These are phyloP conservation scores for Candida tammaniensis DNA, from an alignment of 805 yeast genomes.

Conservation along the genomic window DNA sequence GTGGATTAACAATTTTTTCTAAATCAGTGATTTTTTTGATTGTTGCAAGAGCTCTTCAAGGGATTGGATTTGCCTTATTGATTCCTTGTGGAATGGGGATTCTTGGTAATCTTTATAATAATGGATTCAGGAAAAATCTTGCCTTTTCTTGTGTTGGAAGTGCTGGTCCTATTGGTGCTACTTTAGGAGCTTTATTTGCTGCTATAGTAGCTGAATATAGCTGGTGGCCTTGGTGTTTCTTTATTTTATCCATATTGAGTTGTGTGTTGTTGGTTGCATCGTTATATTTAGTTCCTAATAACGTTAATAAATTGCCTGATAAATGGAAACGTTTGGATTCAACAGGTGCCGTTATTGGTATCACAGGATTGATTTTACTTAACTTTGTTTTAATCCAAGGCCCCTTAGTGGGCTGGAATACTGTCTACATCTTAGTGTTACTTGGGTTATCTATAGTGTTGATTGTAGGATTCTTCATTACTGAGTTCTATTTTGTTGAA, in stretches of 20 bases:
- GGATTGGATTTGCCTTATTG: slow-evolving; percentile 59
- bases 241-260: slow-evolving; percentile 43
- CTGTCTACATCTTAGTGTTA: slow-evolving; percentile 55
- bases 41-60: slow-evolving; percentile 59
- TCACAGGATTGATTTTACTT: slow-evolving; percentile 57
- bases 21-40: slow-evolving; percentile 49
- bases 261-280: slow-evolving; percentile 14
- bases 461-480: slow-evolving; percentile 40
- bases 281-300: slow-evolving; percentile 7
- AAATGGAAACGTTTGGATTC: slow-evolving; percentile 18
- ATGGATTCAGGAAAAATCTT: slow-evolving; percentile 49
- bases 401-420: slow-evolving; percentile 66
- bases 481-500: slow-evolving; percentile 44
- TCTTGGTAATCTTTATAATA: slow-evolving; percentile 38
- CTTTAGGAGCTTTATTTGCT: slow-evolving; percentile 52
- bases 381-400: slow-evolving; percentile 77
- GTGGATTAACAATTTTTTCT: slow-evolving; percentile 56
- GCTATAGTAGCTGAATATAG: slow-evolving; percentile 43
- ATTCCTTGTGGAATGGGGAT: slow-evolving; percentile 63
- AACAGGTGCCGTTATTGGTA: slow-evolving; percentile 46
- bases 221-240: slow-evolving; percentile 65
- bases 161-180: slow-evolving; percentile 62
- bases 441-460: slow-evolving; percentile 50
- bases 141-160: slow-evolving; percentile 59
- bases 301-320: slow-evolving; percentile 5